Base-by-base conservation (phyloP, 371 early-diverging fungal genomes). In the Syncephalastrum monosporum region DNA sequence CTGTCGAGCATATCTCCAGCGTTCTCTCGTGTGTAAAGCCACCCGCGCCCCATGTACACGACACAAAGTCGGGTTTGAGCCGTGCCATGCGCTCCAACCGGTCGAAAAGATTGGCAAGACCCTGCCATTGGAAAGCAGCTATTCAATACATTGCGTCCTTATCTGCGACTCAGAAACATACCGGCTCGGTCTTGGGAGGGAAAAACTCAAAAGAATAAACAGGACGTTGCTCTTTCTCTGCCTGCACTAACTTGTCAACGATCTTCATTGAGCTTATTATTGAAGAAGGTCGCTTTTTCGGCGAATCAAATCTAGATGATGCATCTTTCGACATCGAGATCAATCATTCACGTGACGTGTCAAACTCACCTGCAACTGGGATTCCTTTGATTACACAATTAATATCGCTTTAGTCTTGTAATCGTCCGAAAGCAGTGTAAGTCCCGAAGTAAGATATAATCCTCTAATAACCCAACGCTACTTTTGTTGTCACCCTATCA, bases 21-120 rank as follows among this genome's bases (percentile, higher is more conserved):
- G 95, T 95, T 54, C 90, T 86, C 51, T 93, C 92, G 29, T 88
- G 83, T 4, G 94, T 93, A 3, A 91, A 87, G 2, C 97, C 97
- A 24, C 98, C 97, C 15, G 98, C 96, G 17, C 94, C 94, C 97
- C 97, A 98, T 4, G 98, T 98, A 61, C 91, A 95, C 17, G 94
- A 91, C 13, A 94, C 84, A 69, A 98, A 98, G 15, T 87, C 82
- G 5, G 98, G 98, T 17, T 89, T 82, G 38, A 91, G 75, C 14
- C 71, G 60, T 29, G 91, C 82, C 96, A 97, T 94, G 53, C 97
- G 89, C 53, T 80, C 86, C 62, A 98, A 82, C 57, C 98, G 93
- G 63, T 95, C 96, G 64, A 88, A 91, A 59, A 98, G 77, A 73
- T 97, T 97, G 27, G 81, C 77, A 46, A 95, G 82, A 55, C 96